Evolutionary conservation across 2,329 filamentous ascomycete genomes (phyloP).

Genomic region (Neocucurbitaria cava): DNA sequence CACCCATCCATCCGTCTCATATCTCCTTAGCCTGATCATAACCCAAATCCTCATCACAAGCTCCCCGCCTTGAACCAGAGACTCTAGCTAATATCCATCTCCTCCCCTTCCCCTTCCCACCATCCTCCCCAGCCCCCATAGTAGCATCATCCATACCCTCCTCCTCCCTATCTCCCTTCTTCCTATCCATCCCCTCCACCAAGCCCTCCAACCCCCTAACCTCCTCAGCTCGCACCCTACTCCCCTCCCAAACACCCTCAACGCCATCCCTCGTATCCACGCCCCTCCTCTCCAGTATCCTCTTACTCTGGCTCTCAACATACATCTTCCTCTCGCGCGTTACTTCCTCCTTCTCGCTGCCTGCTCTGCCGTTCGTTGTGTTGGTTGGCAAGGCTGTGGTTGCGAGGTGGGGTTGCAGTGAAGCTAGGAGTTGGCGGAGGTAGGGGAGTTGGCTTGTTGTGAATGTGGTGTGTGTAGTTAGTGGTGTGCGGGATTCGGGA

Average conservation of each 20-base stretch:
- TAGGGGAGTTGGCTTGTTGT: slow-evolving; percentile 83
- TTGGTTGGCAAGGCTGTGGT: slow-evolving; percentile 41
- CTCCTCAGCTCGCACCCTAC: slow-evolving; percentile 34
- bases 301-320: slow-evolving; percentile 78
- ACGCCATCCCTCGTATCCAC: slow-evolving; percentile 60
- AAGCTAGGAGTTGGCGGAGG: slow-evolving; percentile 72
- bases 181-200: slow-evolving; percentile 22
- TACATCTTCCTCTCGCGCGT: slow-evolving; percentile 78
- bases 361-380: slow-evolving; percentile 19
- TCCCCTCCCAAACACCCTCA: slow-evolving; percentile 37
- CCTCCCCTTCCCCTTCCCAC: slow-evolving; percentile 23
- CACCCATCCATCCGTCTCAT: no score
- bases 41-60: no score
- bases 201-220: slow-evolving; percentile 40
- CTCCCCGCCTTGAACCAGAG: no score
- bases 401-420: slow-evolving; percentile 69
- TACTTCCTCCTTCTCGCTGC: slow-evolving; percentile 54
- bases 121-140: slow-evolving; percentile 2
- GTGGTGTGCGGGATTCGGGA: slow-evolving; percentile 52
- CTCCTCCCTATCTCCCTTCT: not conserved
- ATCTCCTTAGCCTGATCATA: no score
- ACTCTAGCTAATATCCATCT: slow-evolving; percentile 37
- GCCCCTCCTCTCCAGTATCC: slow-evolving; percentile 77
- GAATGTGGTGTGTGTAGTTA: slow-evolving; percentile 77
- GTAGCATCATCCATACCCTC: not conserved